Conservation (phyloP, 495 filamentous ascomycete species). For the Tricharina praecox region DNA sequence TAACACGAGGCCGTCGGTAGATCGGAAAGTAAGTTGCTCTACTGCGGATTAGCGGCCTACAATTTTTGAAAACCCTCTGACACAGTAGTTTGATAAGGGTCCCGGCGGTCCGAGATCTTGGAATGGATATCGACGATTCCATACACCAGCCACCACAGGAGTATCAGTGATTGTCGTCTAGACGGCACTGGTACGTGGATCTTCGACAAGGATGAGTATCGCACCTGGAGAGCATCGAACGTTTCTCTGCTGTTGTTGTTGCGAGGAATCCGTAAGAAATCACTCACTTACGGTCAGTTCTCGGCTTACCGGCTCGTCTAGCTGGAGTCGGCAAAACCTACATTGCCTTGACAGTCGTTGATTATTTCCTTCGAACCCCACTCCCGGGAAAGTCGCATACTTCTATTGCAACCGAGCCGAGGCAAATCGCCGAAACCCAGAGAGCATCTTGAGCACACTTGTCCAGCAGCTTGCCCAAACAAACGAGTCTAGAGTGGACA, state of each 20-base stretch:
- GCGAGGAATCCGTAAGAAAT: slow-evolving; percentile 9
- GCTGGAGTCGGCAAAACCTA: no score
- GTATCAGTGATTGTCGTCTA: background rate
- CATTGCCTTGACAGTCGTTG: no score
- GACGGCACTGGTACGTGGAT: slow-evolving; percentile 1
- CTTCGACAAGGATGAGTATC: background rate
- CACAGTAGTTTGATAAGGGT: no score
- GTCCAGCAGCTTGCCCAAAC: slow-evolving; percentile 10
- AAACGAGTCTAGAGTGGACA: background rate
- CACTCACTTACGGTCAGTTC: no score
- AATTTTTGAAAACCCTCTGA: no score
- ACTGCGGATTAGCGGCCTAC: no score
- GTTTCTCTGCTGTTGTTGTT: slow-evolving; percentile 4
- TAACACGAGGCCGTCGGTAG: no score
- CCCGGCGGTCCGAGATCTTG: no score
- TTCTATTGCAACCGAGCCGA: slow-evolving; percentile 18
- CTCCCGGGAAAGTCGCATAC: slow-evolving; percentile 5
- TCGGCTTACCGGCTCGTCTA: no score
- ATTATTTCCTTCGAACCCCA: background rate
- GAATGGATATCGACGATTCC: background rate
- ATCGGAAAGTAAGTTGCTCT: no score
- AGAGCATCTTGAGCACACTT: slow-evolving; percentile 3
- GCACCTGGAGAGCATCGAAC: slow-evolving; percentile 7
- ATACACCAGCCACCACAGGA: background rate
- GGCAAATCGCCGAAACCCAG: slow-evolving; percentile 3